Evolutionary conservation across 1,284 basidiomycete genomes (phyloP).

Genomic region (Sparassis latifolia): DNA sequence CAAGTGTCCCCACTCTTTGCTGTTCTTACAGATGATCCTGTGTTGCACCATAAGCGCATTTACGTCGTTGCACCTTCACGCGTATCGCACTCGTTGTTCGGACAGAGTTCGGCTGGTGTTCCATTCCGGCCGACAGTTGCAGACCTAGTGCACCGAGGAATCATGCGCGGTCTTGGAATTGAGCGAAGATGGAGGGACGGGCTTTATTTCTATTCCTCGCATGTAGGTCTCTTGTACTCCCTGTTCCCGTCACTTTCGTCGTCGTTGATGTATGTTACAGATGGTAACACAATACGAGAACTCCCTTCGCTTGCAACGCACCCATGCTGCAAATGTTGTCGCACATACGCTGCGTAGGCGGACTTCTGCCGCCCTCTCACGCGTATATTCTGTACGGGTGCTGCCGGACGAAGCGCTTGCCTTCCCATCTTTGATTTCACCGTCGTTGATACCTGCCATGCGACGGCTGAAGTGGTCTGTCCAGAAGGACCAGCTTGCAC

Average conservation of each 20-base stretch:
- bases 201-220: slow-evolving; percentile 52
- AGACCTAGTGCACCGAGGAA: slow-evolving; percentile 60
- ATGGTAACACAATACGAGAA: slow-evolving; percentile 56
- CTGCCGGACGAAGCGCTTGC: slow-evolving; percentile 43
- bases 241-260: background rate
- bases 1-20: slow-evolving; percentile 40
- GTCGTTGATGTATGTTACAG: slow-evolving; percentile 23
- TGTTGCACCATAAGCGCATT: slow-evolving; percentile 53
- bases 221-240: slow-evolving; percentile 33
- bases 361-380: slow-evolving; percentile 25
- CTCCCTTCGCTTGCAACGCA: slow-evolving; percentile 40
- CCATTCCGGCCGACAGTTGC: slow-evolving; percentile 54
- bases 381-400: slow-evolving; percentile 38
- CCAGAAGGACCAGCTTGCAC: slow-evolving; percentile 49
- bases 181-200: slow-evolving; percentile 60
- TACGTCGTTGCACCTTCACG: slow-evolving; percentile 59
- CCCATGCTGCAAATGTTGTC: slow-evolving; percentile 41
- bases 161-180: slow-evolving; percentile 59
- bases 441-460: slow-evolving; percentile 48
- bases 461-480: slow-evolving; percentile 53
- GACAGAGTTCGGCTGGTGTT: slow-evolving; percentile 42
- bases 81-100: slow-evolving; percentile 57
- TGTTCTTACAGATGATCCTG: slow-evolving; percentile 48
- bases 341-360: slow-evolving; percentile 40
- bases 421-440: slow-evolving; percentile 36